phyloP scores from a whole-genome alignment of 257 asterid species.

The Marsdenia floribunda region DNA sequence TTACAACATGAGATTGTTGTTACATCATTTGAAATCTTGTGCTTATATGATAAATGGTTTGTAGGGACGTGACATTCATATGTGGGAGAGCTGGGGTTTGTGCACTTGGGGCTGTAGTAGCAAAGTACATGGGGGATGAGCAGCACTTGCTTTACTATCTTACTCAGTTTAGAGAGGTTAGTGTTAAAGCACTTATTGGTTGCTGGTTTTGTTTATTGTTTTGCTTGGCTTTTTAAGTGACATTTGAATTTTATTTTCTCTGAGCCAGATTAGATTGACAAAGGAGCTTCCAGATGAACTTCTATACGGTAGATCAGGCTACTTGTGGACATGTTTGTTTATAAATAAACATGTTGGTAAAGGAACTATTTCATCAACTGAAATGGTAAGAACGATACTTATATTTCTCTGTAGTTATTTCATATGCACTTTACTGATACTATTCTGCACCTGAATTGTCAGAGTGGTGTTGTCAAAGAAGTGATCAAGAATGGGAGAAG shows the following conservation, averaged over 20 bases:
- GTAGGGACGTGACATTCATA: slow-evolving; percentile 59
- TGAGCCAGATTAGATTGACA: slow-evolving; percentile 46
- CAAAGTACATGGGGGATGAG: slow-evolving; percentile 44
- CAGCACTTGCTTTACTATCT: slow-evolving; percentile 36
- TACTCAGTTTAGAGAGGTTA: slow-evolving; percentile 53
- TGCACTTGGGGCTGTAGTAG: slow-evolving; percentile 74
- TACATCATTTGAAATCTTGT: slow-evolving; percentile 1
- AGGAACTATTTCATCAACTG: slow-evolving; percentile 43
- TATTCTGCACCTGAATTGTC: slow-evolving; percentile 6
- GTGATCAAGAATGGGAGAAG: slow-evolving; percentile 50
- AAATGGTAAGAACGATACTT: slow-evolving; percentile 25
- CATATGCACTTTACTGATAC: neutral
- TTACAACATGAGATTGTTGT: neutral
- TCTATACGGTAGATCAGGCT: slow-evolving; percentile 69
- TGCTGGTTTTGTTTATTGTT: neutral
- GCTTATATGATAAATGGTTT: slow-evolving; percentile 11
- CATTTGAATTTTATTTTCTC: slow-evolving; percentile 2
- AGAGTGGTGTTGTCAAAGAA: slow-evolving; percentile 44
- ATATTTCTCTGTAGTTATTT: neutral
- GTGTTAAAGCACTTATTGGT: slow-evolving; percentile 1
- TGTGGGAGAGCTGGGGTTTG: slow-evolving; percentile 74
- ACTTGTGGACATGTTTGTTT: slow-evolving; percentile 59
- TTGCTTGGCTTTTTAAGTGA: neutral
- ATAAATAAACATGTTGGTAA: slow-evolving; percentile 52
- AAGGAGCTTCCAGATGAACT: slow-evolving; percentile 61